phyloP scores from a whole-genome alignment of 2,329 filamentous ascomycete genomes.

The Fusarium protoensiforme region DNA sequence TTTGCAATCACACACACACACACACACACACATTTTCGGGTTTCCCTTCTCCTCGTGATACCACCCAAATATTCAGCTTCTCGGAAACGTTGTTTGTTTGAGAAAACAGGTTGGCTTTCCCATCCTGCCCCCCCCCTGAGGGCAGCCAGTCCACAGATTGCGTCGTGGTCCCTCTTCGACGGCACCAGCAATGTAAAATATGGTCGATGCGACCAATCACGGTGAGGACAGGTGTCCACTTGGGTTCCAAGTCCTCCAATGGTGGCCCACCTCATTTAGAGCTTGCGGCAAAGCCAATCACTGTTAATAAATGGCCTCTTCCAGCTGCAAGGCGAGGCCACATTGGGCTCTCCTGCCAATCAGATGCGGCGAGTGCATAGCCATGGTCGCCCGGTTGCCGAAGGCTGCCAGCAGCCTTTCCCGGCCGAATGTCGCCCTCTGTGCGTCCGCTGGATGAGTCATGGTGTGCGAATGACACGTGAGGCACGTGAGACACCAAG shows the following conservation, averaged over 20 bases:
- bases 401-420: slow-evolving; percentile 11
- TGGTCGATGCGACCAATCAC: slow-evolving; percentile 27
- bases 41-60: background rate
- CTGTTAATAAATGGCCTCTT: slow-evolving; percentile 20
- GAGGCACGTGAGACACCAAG: background rate
- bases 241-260: slow-evolving; percentile 24
- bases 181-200: slow-evolving; percentile 23
- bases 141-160: slow-evolving; percentile 14
- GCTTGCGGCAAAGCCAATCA: slow-evolving; percentile 34
- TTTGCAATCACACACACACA: slow-evolving; percentile 2
- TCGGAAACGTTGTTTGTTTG: background rate
- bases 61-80: background rate
- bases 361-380: background rate
- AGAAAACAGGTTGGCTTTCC: background rate
- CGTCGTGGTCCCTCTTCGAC: slow-evolving; percentile 20
- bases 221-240: slow-evolving; percentile 16
- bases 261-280: slow-evolving; percentile 17
- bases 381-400: slow-evolving; percentile 7
- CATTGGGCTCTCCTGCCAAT: slow-evolving; percentile 13
- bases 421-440: background rate
- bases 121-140: slow-evolving; percentile 4
- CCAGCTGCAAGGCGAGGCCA: slow-evolving; percentile 11
- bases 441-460: slow-evolving; percentile 25
- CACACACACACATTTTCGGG: background rate
- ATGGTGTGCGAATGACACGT: background rate